Evolutionary conservation across 441 rosid genomes (phyloP).

Genomic region (Gossypium schwendimanii): DNA sequence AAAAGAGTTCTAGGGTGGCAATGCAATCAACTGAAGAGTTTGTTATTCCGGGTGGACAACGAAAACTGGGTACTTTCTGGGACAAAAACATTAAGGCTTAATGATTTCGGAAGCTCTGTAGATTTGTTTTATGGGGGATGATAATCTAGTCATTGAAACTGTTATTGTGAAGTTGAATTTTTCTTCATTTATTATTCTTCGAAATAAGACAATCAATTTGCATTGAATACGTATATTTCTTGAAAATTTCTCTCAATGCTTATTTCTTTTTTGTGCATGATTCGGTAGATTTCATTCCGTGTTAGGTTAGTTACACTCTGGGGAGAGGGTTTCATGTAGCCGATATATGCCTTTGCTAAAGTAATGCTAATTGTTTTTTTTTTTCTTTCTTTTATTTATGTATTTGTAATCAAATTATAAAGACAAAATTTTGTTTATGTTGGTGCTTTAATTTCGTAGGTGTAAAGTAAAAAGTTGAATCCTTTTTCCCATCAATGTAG

Average conservation of each 20-base stretch:
- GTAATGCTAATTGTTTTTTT: background rate
- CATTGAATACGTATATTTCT: constrained; percentile 14
- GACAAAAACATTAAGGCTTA: constrained; percentile 16
- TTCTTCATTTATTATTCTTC: constrained; percentile 2
- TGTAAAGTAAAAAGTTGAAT: background rate
- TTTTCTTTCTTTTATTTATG: background rate
- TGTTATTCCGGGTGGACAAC: constrained; percentile 14
- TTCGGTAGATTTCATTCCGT: too few relatives aligned
- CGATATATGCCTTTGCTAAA: background rate
- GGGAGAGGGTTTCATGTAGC: background rate
- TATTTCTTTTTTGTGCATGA: background rate
- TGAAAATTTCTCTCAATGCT: background rate
- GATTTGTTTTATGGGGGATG: constrained; percentile 28
- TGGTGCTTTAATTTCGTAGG: background rate
- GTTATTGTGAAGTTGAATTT: constrained; percentile 14
- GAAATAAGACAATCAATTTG: constrained; percentile 25
- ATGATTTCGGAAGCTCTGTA: constrained; percentile 41
- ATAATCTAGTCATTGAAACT: constrained; percentile 28
- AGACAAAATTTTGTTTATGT: background rate
- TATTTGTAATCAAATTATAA: background rate
- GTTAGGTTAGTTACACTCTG: background rate
- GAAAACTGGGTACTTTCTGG: constrained; percentile 15
- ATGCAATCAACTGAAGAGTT: constrained; percentile 19
- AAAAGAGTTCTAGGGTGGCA: constrained; percentile 14
- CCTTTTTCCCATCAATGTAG: background rate